Percentiles rank a stretch among this genome's conserved stretches.
Evolutionary conservation across 2,329 filamentous ascomycete genomes (phyloP).

Genomic region (Sporothrix pallida): DNA sequence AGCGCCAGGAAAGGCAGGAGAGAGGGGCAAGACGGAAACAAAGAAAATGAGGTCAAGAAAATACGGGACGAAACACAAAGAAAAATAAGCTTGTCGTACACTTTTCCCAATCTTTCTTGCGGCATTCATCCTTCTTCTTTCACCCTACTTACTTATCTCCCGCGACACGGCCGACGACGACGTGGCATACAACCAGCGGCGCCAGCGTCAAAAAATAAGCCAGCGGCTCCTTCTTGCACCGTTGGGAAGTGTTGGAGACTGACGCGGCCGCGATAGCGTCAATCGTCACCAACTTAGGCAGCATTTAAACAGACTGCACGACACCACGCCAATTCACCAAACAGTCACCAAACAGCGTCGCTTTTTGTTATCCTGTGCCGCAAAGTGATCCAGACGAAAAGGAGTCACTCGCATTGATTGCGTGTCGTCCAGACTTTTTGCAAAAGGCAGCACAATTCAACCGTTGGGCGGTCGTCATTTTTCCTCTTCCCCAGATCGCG

Average conservation of each 20-base stretch:
- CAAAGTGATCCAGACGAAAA: background rate
- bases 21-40: background rate
- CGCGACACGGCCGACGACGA: background rate
- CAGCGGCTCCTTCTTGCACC: background rate
- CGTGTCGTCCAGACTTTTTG: background rate
- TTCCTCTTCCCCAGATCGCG: background rate
- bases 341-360: background rate
- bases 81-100: background rate
- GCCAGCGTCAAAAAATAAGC: background rate
- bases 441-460: background rate
- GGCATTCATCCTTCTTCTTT: background rate
- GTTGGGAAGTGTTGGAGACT: background rate
- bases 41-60: background rate
- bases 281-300: conserved; percentile 14
- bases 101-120: background rate
- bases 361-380: background rate
- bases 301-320: background rate
- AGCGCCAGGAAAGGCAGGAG: too few species aligned
- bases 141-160: background rate
- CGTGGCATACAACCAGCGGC: background rate
- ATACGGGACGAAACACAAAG: background rate
- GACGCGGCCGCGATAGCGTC: background rate
- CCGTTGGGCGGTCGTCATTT: background rate
- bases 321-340: background rate
- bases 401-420: background rate